A percentile compares a stretch with the other conserved stretches of the same genome.
Conservation (phyloP, 805 yeast species). For the Torulaspora gathmanii region DNA sequence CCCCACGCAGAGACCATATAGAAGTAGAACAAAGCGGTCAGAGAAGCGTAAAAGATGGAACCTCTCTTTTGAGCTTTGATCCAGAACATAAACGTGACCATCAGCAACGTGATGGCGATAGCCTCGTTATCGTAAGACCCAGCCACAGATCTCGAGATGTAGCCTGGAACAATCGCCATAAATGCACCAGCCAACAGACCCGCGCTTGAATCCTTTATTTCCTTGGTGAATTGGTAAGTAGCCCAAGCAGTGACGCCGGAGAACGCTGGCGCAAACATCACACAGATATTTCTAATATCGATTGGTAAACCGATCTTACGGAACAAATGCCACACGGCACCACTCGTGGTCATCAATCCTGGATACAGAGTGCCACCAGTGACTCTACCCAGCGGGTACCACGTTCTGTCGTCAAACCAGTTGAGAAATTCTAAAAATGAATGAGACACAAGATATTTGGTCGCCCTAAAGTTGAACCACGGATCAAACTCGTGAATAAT, state of each 20-base stretch:
- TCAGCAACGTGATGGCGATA: slow-evolving; percentile 89
- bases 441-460: slow-evolving; percentile 80
- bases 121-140: slow-evolving; percentile 99
- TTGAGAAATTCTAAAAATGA: slow-evolving; percentile 88
- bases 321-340: slow-evolving; percentile 74
- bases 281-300: slow-evolving; percentile 94
- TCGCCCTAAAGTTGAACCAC: slow-evolving; percentile 94
- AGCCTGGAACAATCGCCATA: slow-evolving; percentile 98
- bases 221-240: slow-evolving; percentile 80
- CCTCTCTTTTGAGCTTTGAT: slow-evolving; percentile 90
- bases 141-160: slow-evolving; percentile 96
- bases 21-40: slow-evolving; percentile 85
- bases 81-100: slow-evolving; percentile 96
- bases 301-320: slow-evolving; percentile 68
- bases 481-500: slow-evolving; percentile 98
- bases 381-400: slow-evolving; percentile 99
- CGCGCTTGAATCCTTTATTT: slow-evolving; percentile 84
- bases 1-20: slow-evolving; percentile 99
- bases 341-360: slow-evolving; percentile 97
- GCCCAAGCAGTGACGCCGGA: slow-evolving; percentile 88
- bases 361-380: slow-evolving; percentile 99
- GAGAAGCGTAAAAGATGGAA: slow-evolving; percentile 74
- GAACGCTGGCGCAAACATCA: slow-evolving; percentile 92
- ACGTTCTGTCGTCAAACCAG: slow-evolving; percentile 98
- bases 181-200: slow-evolving; percentile 90